Evolutionary conservation across 805 yeast genomes (phyloP).

Genomic region (Blastobotrys mokoenaii): DNA sequence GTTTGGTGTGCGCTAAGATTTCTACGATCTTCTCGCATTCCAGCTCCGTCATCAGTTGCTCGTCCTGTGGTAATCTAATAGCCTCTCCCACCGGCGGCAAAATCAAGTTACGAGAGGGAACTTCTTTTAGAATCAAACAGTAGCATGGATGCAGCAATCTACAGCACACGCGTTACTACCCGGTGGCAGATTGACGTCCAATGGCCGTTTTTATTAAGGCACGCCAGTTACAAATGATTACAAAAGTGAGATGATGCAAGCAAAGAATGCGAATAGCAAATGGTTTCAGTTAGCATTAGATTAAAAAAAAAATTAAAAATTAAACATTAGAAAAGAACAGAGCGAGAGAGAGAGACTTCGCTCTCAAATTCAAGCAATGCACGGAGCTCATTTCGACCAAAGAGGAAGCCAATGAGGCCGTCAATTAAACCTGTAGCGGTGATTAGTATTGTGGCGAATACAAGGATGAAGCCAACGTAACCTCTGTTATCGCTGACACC

Average conservation of each 20-base stretch:
- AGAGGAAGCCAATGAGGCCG: constrained; percentile 69
- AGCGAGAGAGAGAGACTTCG: constrained; percentile 43
- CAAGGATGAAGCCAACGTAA: constrained; percentile 63
- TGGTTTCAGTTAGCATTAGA: too few species aligned
- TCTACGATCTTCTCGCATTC: neutral
- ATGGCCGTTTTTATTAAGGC: neutral
- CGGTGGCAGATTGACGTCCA: neutral
- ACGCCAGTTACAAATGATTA: neutral
- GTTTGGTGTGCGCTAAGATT: neutral
- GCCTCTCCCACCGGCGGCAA: neutral
- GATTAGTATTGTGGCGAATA: constrained; percentile 45
- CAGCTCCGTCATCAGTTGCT: neutral
- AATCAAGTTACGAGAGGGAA: neutral
- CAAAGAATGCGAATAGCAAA: neutral
- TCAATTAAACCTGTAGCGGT: constrained; percentile 61
- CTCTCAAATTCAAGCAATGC: constrained; percentile 66
- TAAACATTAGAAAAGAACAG: neutral
- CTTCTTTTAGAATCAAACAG: neutral
- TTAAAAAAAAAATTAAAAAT: neutral
- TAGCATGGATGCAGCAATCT: neutral
- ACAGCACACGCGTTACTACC: neutral
- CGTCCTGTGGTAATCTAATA: neutral
- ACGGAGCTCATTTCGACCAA: constrained; percentile 73
- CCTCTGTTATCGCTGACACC: constrained; percentile 42
- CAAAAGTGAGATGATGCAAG: neutral